Evolutionary conservation across 495 filamentous ascomycete species (phyloP).

Genomic region (Aspergillus leporis): DNA sequence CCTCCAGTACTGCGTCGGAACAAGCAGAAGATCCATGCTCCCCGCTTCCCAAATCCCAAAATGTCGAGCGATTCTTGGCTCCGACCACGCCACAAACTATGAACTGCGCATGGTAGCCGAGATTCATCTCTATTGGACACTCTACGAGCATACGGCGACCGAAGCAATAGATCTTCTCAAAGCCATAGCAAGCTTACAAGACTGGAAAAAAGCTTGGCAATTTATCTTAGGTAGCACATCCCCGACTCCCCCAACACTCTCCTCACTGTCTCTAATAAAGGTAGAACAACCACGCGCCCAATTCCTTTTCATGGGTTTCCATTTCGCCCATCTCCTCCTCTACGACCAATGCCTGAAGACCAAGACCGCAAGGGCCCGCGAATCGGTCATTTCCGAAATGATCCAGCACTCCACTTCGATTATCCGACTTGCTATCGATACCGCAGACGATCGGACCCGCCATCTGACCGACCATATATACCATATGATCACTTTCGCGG

Average conservation of each 20-base stretch:
- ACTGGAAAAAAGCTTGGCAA: constrained; percentile 43
- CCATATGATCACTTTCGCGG: constrained; percentile 50
- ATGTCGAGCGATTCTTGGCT: constrained; percentile 35
- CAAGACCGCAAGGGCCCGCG: constrained; percentile 31
- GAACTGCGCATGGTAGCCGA: constrained; percentile 50
- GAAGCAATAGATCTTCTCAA: constrained; percentile 33
- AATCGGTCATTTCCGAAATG: constrained; percentile 45
- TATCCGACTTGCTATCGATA: constrained; percentile 48
- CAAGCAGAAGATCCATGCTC: constrained; percentile 39
- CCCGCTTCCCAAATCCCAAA: constrained; percentile 39
- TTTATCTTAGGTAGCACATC: constrained; percentile 41
- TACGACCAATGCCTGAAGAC: constrained; percentile 45
- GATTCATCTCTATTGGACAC: constrained; percentile 45
- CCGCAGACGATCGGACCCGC: constrained; percentile 43
- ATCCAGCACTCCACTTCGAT: constrained; percentile 41
- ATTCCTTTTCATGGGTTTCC: constrained; percentile 49
- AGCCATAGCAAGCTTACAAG: constrained; percentile 34
- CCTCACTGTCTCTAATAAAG: neutral
- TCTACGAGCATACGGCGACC: constrained; percentile 34
- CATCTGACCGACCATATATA: constrained; percentile 52
- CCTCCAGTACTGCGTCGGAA: constrained; percentile 50
- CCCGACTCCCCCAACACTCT: neutral
- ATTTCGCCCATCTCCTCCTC: constrained; percentile 45
- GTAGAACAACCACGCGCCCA: constrained; percentile 49
- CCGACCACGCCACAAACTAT: constrained; percentile 44